Percentiles rank a stretch among this genome's conserved stretches.
Conservation (phyloP, 2,329 filamentous ascomycete genomes). For the Tolypocladium sp. region DNA sequence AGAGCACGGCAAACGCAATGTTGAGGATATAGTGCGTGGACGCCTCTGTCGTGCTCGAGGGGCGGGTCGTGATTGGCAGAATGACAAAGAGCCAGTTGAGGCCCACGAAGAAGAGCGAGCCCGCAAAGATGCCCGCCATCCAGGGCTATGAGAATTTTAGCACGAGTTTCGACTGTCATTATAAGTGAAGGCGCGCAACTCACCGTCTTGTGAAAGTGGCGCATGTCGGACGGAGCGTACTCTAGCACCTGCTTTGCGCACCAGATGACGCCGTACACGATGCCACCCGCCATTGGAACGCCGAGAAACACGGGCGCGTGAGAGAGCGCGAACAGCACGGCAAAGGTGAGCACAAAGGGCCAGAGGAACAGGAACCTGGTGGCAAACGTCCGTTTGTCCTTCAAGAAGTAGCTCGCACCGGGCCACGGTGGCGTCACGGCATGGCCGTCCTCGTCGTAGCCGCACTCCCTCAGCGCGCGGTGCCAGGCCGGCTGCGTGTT, state of each 20-base stretch:
- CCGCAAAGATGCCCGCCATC: conserved; percentile 88
- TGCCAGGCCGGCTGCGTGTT: conserved; percentile 78
- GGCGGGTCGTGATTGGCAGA: conserved; percentile 38
- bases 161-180: background rate
- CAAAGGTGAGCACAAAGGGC: conserved; percentile 70
- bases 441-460: conserved; percentile 72
- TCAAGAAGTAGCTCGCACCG: conserved; percentile 59
- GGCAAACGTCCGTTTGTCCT: conserved; percentile 70
- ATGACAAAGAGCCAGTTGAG: conserved; percentile 67
- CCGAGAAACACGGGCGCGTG: conserved; percentile 66
- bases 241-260: conserved; percentile 67
- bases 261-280: conserved; percentile 66
- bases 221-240: conserved; percentile 81
- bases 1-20: conserved; percentile 58
- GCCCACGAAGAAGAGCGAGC: conserved; percentile 71
- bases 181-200: conserved; percentile 17
- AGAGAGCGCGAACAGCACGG: conserved; percentile 62
- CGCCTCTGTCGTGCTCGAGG: conserved; percentile 5
- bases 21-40: conserved; percentile 61
- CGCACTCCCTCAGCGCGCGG: conserved; percentile 71
- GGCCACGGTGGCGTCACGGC: conserved; percentile 63
- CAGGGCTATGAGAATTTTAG: conserved; percentile 54
- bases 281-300: conserved; percentile 59
- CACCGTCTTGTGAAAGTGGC: conserved; percentile 81
- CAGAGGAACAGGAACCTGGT: conserved; percentile 83